A percentile compares a stretch with the other conserved stretches of the same genome.
These are phyloP conservation scores for Gastrolobium villosum DNA, from an alignment of 306 rosid species.

Conservation along the genomic window DNA sequence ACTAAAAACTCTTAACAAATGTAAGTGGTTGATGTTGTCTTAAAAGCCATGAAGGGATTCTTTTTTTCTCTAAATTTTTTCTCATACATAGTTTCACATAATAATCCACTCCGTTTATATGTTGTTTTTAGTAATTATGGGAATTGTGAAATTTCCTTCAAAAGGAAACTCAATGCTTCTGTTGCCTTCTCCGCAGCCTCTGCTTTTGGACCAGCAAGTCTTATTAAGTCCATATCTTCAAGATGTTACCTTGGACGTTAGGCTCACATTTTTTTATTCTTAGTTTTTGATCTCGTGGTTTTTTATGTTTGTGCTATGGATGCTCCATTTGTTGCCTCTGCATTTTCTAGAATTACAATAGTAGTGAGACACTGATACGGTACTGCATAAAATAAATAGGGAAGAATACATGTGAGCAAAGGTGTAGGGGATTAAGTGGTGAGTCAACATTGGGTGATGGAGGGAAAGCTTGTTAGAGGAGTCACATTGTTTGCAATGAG, in stretches of 20 bases:
- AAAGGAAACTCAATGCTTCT: background rate
- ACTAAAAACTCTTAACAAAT: background rate
- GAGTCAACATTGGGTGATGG: too few relatives aligned
- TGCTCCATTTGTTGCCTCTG: conserved; percentile 21
- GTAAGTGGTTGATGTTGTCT: conserved; percentile 23
- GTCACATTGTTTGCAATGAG: too few relatives aligned
- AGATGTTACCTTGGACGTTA: background rate
- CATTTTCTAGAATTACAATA: background rate
- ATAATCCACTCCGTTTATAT: conserved; percentile 3
- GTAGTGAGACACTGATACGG: background rate
- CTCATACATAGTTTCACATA: background rate
- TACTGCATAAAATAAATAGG: too few relatives aligned
- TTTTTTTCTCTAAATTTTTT: background rate
- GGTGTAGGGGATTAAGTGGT: too few relatives aligned
- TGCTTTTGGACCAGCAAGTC: conserved; percentile 18
- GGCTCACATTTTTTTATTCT: background rate
- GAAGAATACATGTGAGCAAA: too few relatives aligned
- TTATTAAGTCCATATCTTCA: background rate
- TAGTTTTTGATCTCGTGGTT: conserved; percentile 17
- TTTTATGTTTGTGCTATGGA: conserved; percentile 15
- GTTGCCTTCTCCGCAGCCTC: conserved; percentile 15
- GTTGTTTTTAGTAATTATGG: background rate
- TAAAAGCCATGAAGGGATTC: background rate
- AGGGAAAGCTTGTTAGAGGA: too few relatives aligned
- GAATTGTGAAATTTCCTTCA: background rate